Percentiles rank a stretch among this genome's conserved stretches.
Conservation (phyloP, 345 rosid species). For the Pugionium cornutum region DNA sequence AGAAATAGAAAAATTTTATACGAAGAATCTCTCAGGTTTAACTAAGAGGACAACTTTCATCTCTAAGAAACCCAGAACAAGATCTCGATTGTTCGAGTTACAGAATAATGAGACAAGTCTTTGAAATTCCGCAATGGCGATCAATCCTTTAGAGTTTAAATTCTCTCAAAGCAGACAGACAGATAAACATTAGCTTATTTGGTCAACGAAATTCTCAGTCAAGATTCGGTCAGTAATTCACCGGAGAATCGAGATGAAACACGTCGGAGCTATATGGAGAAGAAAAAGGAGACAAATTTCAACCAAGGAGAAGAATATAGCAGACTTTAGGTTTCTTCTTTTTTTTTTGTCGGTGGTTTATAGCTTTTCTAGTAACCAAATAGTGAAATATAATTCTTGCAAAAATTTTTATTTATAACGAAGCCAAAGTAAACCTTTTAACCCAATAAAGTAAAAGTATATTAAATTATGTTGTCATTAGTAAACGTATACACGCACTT, state of each 20-base stretch:
- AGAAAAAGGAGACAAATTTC: constrained; percentile 18
- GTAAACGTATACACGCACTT: background rate
- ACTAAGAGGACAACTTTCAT: constrained; percentile 18
- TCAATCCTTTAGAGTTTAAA: background rate
- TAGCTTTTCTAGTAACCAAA: background rate
- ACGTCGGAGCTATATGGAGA: constrained; percentile 31
- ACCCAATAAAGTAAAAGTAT: too few relatives aligned
- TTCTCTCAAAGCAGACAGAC: constrained; percentile 14
- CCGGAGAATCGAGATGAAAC: constrained; percentile 24
- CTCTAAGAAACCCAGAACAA: constrained; percentile 26
- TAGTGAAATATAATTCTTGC: background rate
- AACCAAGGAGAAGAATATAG: background rate
- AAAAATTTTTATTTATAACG: background rate
- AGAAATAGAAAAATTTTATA: background rate
- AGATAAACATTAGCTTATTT: background rate
- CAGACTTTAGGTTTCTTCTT: constrained; percentile 22
- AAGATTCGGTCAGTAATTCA: background rate
- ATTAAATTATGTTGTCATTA: too few relatives aligned
- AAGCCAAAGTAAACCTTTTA: constrained; percentile 17
- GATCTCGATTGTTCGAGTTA: constrained; percentile 23
- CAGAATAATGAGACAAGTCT: constrained; percentile 21
- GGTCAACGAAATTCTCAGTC: constrained; percentile 5
- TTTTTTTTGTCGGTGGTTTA: constrained; percentile 35
- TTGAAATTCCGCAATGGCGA: constrained; percentile 35
- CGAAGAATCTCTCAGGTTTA: background rate